Conservation (phyloP, 805 yeast species). For the Candida sanyiensis region DNA sequence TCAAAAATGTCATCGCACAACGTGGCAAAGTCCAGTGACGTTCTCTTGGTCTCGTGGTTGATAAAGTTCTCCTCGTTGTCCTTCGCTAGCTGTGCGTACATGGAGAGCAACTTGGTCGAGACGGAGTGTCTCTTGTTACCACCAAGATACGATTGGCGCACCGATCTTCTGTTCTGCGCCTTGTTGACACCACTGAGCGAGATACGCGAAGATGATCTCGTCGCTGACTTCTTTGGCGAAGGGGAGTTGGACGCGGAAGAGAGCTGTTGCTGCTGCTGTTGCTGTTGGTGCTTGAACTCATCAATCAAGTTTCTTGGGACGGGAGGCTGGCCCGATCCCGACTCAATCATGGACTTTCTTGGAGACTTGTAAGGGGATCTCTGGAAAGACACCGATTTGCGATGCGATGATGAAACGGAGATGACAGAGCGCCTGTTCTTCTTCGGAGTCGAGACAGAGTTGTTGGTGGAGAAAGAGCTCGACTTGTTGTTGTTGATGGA, state of each 20-base stretch:
- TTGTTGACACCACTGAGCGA: slow-evolving; percentile 7
- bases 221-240: slow-evolving; percentile 5
- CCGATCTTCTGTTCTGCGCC: slow-evolving; percentile 22
- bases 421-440: slow-evolving; percentile 37
- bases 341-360: slow-evolving; percentile 23
- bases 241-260: slow-evolving; percentile 8
- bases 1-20: slow-evolving; percentile 72
- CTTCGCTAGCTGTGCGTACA: slow-evolving; percentile 64
- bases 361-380: slow-evolving; percentile 20
- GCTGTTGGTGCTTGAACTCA: slow-evolving; percentile 10
- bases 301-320: slow-evolving; percentile 22
- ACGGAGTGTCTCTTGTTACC: slow-evolving; percentile 60
- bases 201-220: slow-evolving; percentile 10
- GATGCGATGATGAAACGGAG: slow-evolving; percentile 44
- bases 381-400: slow-evolving; percentile 43
- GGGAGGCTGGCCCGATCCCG: slow-evolving; percentile 18
- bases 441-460: slow-evolving; percentile 27
- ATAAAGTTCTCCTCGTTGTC: slow-evolving; percentile 61
- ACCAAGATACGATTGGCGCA: slow-evolving; percentile 32
- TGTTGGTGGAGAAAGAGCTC: slow-evolving; percentile 9
- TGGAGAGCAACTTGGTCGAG: slow-evolving; percentile 62
- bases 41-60: slow-evolving; percentile 68
- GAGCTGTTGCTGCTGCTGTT: slow-evolving; percentile 8
- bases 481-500: slow-evolving; percentile 20
- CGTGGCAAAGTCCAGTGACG: slow-evolving; percentile 73